Conservation (phyloP, 23 red algal genomes). For the Pyropia yezoensis region DNA sequence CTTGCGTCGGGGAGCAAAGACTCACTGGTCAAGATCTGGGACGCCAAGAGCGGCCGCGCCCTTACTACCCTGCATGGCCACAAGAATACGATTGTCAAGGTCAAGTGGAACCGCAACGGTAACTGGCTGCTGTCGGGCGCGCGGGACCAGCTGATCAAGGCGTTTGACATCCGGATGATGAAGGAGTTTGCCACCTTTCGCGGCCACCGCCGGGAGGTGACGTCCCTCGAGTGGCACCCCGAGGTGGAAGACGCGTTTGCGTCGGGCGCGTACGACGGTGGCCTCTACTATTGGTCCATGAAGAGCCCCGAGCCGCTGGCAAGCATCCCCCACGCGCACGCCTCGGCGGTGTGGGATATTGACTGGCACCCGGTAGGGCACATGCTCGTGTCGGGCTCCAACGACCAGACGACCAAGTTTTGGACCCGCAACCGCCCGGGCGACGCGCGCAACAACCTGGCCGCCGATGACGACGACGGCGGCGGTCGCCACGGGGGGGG, state of each 20-base stretch:
- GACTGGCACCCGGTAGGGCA: constrained; percentile 98
- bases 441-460: no score
- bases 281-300: constrained; percentile 87
- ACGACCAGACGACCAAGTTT: constrained; percentile 92
- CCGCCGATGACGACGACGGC: no score
- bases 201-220: constrained; percentile 93
- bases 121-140: constrained; percentile 88
- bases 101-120: constrained; percentile 90
- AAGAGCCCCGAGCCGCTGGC: constrained; percentile 70
- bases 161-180: constrained; percentile 99
- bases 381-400: constrained; percentile 77
- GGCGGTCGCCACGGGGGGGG: no score
- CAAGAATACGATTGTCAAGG: constrained; percentile 93
- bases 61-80: constrained; percentile 98
- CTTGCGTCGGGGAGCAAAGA: constrained; percentile 95
- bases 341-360: constrained; percentile 88
- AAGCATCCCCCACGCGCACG: constrained; percentile 69
- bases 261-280: constrained; percentile 84
- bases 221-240: constrained; percentile 91
- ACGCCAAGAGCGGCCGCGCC: constrained; percentile 78
- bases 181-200: constrained; percentile 78
- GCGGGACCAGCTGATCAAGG: constrained; percentile 88
- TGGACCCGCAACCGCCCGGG: constrained; percentile 23
- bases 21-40: constrained; percentile 93
- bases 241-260: constrained; percentile 80